phyloP scores from a whole-genome alignment of 148 eudicot species.

The Heliosperma pusillum region DNA sequence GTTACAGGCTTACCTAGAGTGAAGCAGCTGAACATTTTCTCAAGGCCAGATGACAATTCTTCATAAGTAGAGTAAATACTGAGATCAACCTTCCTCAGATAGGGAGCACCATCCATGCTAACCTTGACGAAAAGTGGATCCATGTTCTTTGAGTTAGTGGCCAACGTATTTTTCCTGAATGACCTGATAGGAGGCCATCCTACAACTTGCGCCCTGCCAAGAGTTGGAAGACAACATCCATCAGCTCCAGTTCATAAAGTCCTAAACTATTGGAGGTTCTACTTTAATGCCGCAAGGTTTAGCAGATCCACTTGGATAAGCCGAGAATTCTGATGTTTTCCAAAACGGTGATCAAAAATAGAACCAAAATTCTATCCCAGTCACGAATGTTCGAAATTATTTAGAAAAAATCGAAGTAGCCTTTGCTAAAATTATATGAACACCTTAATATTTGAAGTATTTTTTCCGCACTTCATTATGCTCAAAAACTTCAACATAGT shows the following conservation, averaged over 20 bases:
- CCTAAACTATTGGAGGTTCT: too few species aligned
- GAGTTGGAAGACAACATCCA: conserved; percentile 14
- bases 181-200: conserved; percentile 93
- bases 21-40: conserved; percentile 86
- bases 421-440: too few species aligned
- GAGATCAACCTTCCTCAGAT: conserved; percentile 84
- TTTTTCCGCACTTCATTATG: neutral
- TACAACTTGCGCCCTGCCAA: conserved; percentile 80
- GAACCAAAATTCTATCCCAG: too few species aligned
- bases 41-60: conserved; percentile 72
- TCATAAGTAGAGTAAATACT: conserved; percentile 56
- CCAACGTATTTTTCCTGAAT: conserved; percentile 68
- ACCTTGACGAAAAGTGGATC: conserved; percentile 80
- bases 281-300: neutral
- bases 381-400: too few species aligned
- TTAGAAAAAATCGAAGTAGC: too few species aligned
- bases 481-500: too few species aligned
- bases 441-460: too few species aligned
- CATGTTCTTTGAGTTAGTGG: conserved; percentile 53
- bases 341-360: too few species aligned
- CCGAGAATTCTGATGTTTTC: too few species aligned
- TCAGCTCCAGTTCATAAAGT: neutral
- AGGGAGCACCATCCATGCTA: conserved; percentile 97
- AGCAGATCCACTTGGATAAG: too few species aligned
- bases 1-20: conserved; percentile 50